phyloP scores from a whole-genome alignment of 1,284 basidiomycete genomes.

The Trichosporon faecale region DNA sequence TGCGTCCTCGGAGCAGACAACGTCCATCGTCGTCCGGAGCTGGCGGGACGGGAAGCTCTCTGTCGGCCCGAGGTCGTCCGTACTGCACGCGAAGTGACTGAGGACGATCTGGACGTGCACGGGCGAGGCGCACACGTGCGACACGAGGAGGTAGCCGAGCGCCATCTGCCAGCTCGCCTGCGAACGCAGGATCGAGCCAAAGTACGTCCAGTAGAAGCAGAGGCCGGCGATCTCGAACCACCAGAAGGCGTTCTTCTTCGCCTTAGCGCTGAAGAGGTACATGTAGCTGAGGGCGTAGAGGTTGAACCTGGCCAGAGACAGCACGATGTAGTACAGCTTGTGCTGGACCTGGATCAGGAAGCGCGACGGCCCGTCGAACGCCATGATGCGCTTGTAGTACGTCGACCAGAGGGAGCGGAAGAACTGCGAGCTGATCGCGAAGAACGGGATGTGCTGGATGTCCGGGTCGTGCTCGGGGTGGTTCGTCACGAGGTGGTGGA shows the following conservation, averaged over 20 bases:
- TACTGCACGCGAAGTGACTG: constrained; percentile 95
- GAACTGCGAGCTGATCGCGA: constrained; percentile 87
- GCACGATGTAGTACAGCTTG: constrained; percentile 86
- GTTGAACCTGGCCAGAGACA: constrained; percentile 91
- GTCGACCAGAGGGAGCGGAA: constrained; percentile 83
- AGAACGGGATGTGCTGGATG: constrained; percentile 88
- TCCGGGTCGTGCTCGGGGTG: constrained; percentile 94
- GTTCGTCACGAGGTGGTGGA: constrained; percentile 96
- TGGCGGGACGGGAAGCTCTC: constrained; percentile 93
- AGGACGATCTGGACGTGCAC: constrained; percentile 75
- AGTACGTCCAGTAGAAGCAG: constrained; percentile 58
- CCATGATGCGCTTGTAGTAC: constrained; percentile 87
- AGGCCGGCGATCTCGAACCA: constrained; percentile 55
- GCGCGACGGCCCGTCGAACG: constrained; percentile 69
- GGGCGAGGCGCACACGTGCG: constrained; percentile 57
- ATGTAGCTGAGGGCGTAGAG: constrained; percentile 85
- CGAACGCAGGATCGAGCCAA: constrained; percentile 51
- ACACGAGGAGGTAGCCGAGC: constrained; percentile 56
- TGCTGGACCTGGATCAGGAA: constrained; percentile 78
- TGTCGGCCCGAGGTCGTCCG: constrained; percentile 79
- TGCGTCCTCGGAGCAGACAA: constrained; percentile 76
- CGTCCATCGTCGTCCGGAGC: constrained; percentile 92
- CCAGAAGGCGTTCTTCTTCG: constrained; percentile 50
- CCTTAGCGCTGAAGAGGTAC: constrained; percentile 60
- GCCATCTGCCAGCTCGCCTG: constrained; percentile 53